Evolutionary conservation across 768 basidiomycete genomes (phyloP), one percentile per base, ranked within the genome.

Genomic region (Lactarius quietus): DNA sequence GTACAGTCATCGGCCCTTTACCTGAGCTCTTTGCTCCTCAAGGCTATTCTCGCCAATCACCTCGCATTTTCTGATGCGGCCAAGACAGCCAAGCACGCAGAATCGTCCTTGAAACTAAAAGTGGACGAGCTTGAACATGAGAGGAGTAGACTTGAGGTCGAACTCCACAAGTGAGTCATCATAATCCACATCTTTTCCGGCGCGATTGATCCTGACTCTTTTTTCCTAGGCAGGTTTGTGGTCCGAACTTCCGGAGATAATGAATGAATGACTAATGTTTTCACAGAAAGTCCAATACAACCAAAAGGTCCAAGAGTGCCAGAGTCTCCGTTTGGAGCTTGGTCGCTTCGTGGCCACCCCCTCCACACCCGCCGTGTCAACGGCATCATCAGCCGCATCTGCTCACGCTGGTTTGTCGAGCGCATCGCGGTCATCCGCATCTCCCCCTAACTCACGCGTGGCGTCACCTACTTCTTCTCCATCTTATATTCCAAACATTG

Each of bases 11-110:
- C 86, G 70, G 86, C 89, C 33, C 84, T 93, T 55, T 80, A 84
- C 70, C 81, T 93, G 70, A 90, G 89, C 77, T 86, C 89, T 70
- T 86, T 87, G 57, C 84, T 93, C 57, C 80, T 93, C 73, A 86
- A 88, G 68, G 90, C 90, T 62, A 93, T 93, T 74, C 83, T 93
- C 64, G 83, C 89, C 78, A 93, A 93, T 72, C 88, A 92, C 74
- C 78, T 85, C 57, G 88, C 90, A 70, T 89, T 92, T 77, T 88
- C 87, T 39, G 91, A 93, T 73, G 84, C 85, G 65, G 86, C 82
- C 74, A 89, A 87, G 78, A 75, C 78, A 69, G 83, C 89, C 53
- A 90, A 87, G 76, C 77, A 74, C 63, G 76, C 82, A 61, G 90
- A 92, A 78, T 76, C 79, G 58, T 80, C 78, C 67, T 79, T 90